phyloP scores from a whole-genome alignment of 2,329 filamentous ascomycete species.

The Clonostachys rosea region DNA sequence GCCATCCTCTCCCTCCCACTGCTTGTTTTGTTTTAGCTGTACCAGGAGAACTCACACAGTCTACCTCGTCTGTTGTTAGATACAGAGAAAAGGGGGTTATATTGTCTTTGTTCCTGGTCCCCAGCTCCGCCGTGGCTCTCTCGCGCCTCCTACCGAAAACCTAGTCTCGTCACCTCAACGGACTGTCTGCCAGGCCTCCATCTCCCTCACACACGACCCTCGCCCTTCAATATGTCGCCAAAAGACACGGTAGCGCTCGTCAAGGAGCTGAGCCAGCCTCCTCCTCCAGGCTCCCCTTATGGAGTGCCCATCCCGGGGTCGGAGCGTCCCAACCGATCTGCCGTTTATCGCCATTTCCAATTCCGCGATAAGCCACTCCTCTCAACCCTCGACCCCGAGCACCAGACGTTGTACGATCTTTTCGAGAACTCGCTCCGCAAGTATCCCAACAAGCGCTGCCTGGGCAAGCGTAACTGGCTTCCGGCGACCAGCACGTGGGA shows the following conservation, averaged over 20 bases:
- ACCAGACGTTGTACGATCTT: conserved; percentile 72
- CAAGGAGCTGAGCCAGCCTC: conserved; percentile 53
- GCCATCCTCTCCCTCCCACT: conserved; percentile 3
- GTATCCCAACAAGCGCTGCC: conserved; percentile 63
- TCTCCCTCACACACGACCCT: neutral
- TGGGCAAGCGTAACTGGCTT: conserved; percentile 81
- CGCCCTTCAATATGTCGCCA: conserved; percentile 18
- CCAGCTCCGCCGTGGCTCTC: neutral
- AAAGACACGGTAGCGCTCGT: conserved; percentile 31
- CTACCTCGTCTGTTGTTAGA: no score
- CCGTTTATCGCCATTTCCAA: conserved; percentile 80
- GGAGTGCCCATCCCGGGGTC: conserved; percentile 73
- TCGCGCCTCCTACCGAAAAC: no score
- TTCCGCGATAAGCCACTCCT: conserved; percentile 68
- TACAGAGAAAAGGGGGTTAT: no score
- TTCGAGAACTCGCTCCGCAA: conserved; percentile 67
- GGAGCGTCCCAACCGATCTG: conserved; percentile 65
- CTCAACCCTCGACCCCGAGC: conserved; percentile 64
- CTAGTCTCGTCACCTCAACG: neutral
- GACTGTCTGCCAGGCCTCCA: neutral
- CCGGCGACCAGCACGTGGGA: conserved; percentile 65
- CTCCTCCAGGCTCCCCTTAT: conserved; percentile 73
- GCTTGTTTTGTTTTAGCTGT: no score
- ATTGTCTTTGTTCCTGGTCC: neutral
- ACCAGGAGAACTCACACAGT: no score